Conservation (phyloP, 805 yeast genomes). For the Kodamaea kaohsiungensis region DNA sequence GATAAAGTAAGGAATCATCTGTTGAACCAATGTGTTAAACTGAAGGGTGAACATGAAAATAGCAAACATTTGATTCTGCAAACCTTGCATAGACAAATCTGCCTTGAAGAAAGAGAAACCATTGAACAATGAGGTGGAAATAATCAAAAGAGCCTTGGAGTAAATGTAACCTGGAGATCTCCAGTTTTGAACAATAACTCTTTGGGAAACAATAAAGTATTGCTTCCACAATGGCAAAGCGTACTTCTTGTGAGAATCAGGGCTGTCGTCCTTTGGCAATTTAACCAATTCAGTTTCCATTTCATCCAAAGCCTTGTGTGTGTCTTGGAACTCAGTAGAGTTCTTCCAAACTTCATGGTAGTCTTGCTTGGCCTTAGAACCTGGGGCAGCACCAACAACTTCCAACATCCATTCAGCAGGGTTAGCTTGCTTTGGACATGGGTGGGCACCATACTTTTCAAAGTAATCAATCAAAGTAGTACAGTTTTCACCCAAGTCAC, state of each 20-base stretch:
- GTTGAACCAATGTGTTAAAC: slow-evolving; percentile 59
- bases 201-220: slow-evolving; percentile 21
- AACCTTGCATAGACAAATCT: slow-evolving; percentile 36
- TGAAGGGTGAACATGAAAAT: slow-evolving; percentile 66
- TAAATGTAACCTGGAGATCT: slow-evolving; percentile 41
- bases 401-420: slow-evolving; percentile 84
- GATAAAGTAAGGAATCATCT: slow-evolving; percentile 56
- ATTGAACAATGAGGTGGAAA: slow-evolving; percentile 56
- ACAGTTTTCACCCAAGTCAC: slow-evolving; percentile 36
- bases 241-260: slow-evolving; percentile 25
- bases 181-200: slow-evolving; percentile 41
- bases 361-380: slow-evolving; percentile 70
- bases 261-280: slow-evolving; percentile 20
- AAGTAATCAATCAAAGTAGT: slow-evolving; percentile 32
- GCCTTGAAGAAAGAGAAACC: slow-evolving; percentile 78
- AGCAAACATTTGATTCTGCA: slow-evolving; percentile 71
- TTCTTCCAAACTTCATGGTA: slow-evolving; percentile 76
- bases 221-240: slow-evolving; percentile 30
- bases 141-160: slow-evolving; percentile 59
- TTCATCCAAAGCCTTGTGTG: slow-evolving; percentile 57
- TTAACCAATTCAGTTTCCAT: slow-evolving; percentile 60
- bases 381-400: slow-evolving; percentile 82
- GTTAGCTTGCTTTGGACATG: slow-evolving; percentile 38
- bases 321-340: slow-evolving; percentile 60
- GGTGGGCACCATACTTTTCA: slow-evolving; percentile 38